Conservation (phyloP, 2,329 filamentous ascomycete species). For the Metarhizium guizhouense region DNA sequence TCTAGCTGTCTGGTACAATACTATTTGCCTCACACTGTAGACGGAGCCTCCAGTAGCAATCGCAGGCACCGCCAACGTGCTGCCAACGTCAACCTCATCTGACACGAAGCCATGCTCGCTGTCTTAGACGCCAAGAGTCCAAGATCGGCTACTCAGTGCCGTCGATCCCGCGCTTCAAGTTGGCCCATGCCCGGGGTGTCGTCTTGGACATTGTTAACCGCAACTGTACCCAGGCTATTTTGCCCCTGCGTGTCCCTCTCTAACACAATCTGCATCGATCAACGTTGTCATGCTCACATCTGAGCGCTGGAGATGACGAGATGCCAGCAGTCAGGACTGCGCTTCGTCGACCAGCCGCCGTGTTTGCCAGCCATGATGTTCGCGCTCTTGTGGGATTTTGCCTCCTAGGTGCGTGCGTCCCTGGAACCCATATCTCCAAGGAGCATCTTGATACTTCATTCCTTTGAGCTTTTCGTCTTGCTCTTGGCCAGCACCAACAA, state of each 20-base stretch:
- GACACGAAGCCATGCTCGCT: background rate
- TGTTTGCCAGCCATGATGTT: background rate
- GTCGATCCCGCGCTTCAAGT: background rate
- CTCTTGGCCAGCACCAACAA: too few species aligned
- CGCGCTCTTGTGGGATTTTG: background rate
- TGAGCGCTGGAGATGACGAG: background rate
- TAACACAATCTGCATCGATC: too few species aligned
- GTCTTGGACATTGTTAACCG: too few species aligned
- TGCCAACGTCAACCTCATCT: background rate
- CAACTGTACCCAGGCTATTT: too few species aligned
- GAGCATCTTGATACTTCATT: too few species aligned
- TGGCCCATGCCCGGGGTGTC: too few species aligned
- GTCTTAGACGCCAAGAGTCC: background rate
- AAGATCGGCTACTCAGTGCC: background rate
- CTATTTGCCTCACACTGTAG: too few species aligned
- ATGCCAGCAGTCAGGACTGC: background rate
- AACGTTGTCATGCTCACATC: background rate
- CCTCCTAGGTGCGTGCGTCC: background rate
- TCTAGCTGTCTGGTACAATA: too few species aligned
- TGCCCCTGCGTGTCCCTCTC: too few species aligned
- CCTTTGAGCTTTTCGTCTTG: too few species aligned
- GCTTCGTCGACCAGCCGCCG: background rate
- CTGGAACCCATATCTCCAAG: too few species aligned
- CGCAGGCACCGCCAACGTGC: background rate
- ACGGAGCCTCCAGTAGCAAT: background rate